These are phyloP conservation scores for Neonectria neomacrospora DNA, from an alignment of 2,329 filamentous ascomycete genomes.

Conservation along the genomic window DNA sequence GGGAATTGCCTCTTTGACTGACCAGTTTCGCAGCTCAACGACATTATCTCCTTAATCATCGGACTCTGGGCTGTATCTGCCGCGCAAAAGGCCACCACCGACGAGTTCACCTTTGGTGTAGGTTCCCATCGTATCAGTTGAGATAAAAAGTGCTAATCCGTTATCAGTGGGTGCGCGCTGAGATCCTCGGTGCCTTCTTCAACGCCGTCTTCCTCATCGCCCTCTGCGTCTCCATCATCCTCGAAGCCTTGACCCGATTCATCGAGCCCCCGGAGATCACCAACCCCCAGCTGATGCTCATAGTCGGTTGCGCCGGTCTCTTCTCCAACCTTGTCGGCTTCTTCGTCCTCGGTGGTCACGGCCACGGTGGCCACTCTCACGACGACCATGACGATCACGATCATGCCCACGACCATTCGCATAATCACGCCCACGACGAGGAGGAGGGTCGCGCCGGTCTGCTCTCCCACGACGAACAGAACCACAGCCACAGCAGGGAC, in stretches of 20 bases:
- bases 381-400: slow-evolving; percentile 59
- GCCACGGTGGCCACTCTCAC: slow-evolving; percentile 74
- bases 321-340: slow-evolving; percentile 90
- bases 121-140: slow-evolving; percentile 49
- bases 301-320: slow-evolving; percentile 88
- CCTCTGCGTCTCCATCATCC: slow-evolving; percentile 93
- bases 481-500: slow-evolving; percentile 42
- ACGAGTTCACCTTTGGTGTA: slow-evolving; percentile 95
- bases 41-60: slow-evolving; percentile 93
- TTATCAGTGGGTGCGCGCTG: slow-evolving; percentile 89
- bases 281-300: slow-evolving; percentile 86
- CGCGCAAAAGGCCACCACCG: slow-evolving; percentile 84
- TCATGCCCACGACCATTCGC: slow-evolving; percentile 49
- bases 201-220: slow-evolving; percentile 98
- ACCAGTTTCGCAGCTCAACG: slow-evolving; percentile 75
- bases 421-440: slow-evolving; percentile 53
- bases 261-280: slow-evolving; percentile 89
- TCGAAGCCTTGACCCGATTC: slow-evolving; percentile 93
- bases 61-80: slow-evolving; percentile 96
- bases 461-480: slow-evolving; percentile 50
- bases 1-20: slow-evolving; percentile 21
- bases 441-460: slow-evolving; percentile 63
- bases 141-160: slow-evolving; percentile 36
- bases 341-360: slow-evolving; percentile 91
- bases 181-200: slow-evolving; percentile 94